These are phyloP conservation scores for Syzygium grande DNA, from an alignment of 345 rosid species.

Conservation along the genomic window DNA sequence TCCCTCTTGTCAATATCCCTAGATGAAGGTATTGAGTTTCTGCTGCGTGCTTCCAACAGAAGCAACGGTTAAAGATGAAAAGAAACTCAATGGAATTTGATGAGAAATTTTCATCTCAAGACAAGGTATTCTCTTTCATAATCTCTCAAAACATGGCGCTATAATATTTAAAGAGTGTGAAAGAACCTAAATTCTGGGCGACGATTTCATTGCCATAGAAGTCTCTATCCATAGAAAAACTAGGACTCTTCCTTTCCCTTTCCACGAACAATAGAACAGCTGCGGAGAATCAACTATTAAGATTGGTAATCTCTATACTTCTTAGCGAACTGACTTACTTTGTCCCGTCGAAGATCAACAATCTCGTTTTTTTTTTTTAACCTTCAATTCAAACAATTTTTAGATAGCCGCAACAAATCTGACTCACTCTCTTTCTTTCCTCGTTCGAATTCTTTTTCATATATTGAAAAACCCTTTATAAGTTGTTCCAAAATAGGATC, in stretches of 20 bases:
- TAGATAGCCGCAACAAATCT: not conserved
- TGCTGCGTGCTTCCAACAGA: too few species aligned
- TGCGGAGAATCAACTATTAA: too few species aligned
- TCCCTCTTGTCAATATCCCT: too few species aligned
- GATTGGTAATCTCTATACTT: too few species aligned
- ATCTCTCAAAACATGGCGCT: not conserved
- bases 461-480: not conserved
- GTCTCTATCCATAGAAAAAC: not conserved
- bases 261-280: too few species aligned
- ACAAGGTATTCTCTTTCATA: not conserved
- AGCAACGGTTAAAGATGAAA: not conserved
- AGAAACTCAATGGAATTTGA: not conserved
- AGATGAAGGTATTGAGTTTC: too few species aligned
- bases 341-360: not conserved
- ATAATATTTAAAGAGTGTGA: not conserved
- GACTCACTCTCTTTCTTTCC: not conserved
- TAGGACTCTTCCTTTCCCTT: not conserved
- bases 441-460: not conserved
- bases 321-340: too few species aligned
- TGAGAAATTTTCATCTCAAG: not conserved
- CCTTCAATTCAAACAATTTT: not conserved
- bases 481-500: not conserved
- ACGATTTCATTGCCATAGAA: not conserved
- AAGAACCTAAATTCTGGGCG: not conserved
- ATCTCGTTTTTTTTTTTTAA: not conserved